A percentile compares a stretch with the other conserved stretches of the same genome.
Evolutionary conservation across 768 basidiomycete species (phyloP).

Genomic region (Podaxis rugospora): DNA sequence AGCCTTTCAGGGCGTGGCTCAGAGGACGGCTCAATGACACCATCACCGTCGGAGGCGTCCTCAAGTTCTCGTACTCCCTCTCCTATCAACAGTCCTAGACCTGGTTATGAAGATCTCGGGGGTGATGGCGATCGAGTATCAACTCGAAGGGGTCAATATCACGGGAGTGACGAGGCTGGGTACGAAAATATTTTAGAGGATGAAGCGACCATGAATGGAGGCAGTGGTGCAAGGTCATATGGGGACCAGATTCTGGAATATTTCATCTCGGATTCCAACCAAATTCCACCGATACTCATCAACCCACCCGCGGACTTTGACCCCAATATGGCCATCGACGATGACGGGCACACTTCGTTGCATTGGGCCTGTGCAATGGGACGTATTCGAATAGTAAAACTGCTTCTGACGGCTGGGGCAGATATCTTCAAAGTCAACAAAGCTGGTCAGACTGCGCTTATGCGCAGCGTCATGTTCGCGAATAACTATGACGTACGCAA

Average conservation of each 20-base stretch:
- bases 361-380: conserved; percentile 99
- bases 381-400: conserved; percentile 90
- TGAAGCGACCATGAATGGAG: conserved; percentile 41
- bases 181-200: conserved; percentile 41
- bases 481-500: conserved; percentile 99
- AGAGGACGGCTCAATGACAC: conserved; percentile 88
- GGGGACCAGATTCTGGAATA: conserved; percentile 97
- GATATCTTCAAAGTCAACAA: conserved; percentile 97
- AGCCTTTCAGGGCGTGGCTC: conserved; percentile 66
- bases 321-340: conserved; percentile 94
- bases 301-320: conserved; percentile 89
- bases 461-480: conserved; percentile 99
- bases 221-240: conserved; percentile 63
- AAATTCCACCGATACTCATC: conserved; percentile 84
- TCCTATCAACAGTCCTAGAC: conserved; percentile 62
- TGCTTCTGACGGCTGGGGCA: conserved; percentile 89
- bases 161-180: conserved; percentile 41
- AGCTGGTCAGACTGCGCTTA: conserved; percentile 93
- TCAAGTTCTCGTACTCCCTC: conserved; percentile 94
- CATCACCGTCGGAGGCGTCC: conserved; percentile 81
- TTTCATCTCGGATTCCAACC: conserved; percentile 95
- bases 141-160: conserved; percentile 43
- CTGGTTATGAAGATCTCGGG: conserved; percentile 39
- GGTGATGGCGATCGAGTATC: conserved; percentile 31
- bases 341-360: conserved; percentile 93